phyloP scores from a whole-genome alignment of 2,329 filamentous ascomycete species.

The Pezicula neosporulosa region DNA sequence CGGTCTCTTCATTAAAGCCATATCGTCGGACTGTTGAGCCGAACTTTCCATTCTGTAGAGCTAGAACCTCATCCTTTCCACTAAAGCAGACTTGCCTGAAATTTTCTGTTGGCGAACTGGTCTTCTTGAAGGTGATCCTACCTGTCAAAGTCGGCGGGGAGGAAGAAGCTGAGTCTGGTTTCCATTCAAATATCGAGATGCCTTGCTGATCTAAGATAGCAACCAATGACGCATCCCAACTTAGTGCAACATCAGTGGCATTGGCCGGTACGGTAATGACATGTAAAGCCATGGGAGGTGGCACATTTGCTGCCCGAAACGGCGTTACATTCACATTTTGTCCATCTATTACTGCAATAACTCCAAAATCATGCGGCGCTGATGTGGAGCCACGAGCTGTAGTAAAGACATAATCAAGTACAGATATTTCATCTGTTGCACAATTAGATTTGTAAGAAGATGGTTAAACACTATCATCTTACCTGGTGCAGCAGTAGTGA shows the following conservation, averaged over 20 bases:
- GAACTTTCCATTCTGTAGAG: conserved; percentile 12
- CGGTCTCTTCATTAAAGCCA: conserved; percentile 21
- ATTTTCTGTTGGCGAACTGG: conserved; percentile 8
- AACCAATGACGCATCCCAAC: conserved; percentile 58
- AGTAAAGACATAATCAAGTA: conserved; percentile 66
- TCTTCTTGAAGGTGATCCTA: conserved; percentile 35
- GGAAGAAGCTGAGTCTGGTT: conserved; percentile 53
- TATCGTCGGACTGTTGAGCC: conserved; percentile 18
- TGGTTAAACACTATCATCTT: conserved; percentile 19
- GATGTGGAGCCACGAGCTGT: conserved; percentile 65
- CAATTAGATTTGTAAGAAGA: conserved; percentile 4
- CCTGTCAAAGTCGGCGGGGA: conserved; percentile 38
- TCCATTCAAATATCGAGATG: conserved; percentile 69
- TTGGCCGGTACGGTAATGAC: conserved; percentile 63
- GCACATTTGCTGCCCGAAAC: conserved; percentile 77
- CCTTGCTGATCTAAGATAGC: conserved; percentile 67
- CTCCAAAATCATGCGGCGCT: conserved; percentile 73
- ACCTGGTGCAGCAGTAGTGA: conserved; percentile 54
- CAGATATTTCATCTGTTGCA: conserved; percentile 43
- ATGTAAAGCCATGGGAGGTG: conserved; percentile 87
- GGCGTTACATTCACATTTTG: conserved; percentile 78
- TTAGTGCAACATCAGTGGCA: conserved; percentile 73
- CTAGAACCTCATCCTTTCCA: conserved; percentile 17
- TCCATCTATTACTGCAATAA: conserved; percentile 83
- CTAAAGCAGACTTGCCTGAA: conserved; percentile 26